Conservation (phyloP, 345 rosid genomes). For the Acer saccharum region DNA sequence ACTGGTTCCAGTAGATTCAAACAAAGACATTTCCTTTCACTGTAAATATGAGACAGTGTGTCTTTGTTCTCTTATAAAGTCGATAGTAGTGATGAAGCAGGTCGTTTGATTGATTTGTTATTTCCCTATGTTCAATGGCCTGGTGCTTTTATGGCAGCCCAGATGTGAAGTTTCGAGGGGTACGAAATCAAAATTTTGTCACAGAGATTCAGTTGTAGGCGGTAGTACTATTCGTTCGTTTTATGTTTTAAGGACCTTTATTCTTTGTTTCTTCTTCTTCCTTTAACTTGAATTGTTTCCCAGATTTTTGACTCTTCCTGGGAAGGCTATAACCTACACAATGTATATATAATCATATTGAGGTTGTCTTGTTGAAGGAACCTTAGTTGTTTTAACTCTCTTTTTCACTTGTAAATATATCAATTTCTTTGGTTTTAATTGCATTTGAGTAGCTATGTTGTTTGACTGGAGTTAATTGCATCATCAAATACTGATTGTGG, state of each 20-base stretch:
- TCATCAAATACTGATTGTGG: not conserved
- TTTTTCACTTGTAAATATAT: not conserved
- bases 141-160: constrained; percentile 5
- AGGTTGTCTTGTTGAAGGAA: constrained; percentile 1
- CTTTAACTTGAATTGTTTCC: not conserved
- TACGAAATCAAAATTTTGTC: constrained; percentile 30
- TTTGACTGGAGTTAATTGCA: too few species aligned
- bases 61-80: constrained; percentile 70
- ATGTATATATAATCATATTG: constrained; percentile 20
- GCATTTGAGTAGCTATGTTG: not conserved
- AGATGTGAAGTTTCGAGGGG: constrained; percentile 13
- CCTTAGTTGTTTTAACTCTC: not conserved
- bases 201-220: constrained; percentile 15
- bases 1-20: constrained; percentile 50
- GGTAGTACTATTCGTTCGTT: not conserved
- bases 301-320: constrained; percentile 3
- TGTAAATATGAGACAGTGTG: constrained; percentile 76
- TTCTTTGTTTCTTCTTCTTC: not conserved
- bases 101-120: constrained; percentile 40
- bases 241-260: not conserved
- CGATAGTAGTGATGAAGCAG: constrained; percentile 55
- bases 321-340: constrained; percentile 21
- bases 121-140: constrained; percentile 18
- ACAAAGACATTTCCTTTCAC: constrained; percentile 46
- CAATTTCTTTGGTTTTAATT: not conserved